Percentiles rank a stretch among this genome's conserved stretches.
phyloP scores from a whole-genome alignment of 495 filamentous ascomycete species.

The Penicillium coprophilum region DNA sequence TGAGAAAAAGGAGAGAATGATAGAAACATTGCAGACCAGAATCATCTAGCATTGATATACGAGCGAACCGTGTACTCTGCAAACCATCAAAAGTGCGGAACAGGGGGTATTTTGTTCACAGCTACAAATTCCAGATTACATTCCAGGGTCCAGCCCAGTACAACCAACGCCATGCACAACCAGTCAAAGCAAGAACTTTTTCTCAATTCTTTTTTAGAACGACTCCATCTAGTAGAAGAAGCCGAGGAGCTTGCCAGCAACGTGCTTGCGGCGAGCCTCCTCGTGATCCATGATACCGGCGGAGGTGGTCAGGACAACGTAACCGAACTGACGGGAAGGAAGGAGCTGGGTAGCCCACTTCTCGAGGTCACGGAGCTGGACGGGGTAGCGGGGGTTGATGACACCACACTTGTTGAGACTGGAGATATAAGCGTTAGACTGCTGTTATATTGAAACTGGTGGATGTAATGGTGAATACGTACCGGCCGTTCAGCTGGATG shows the following conservation, averaged over 20 bases:
- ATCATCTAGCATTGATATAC: conserved; percentile 26
- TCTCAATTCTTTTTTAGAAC: conserved; percentile 22
- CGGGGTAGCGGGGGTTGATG: conserved; percentile 98
- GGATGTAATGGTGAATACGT: conserved; percentile 12
- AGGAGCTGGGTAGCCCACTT: conserved; percentile 99
- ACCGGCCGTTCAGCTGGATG: conserved; percentile 87
- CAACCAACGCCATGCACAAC: conserved; percentile 21
- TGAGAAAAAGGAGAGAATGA: background rate
- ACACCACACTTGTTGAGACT: conserved; percentile 98
- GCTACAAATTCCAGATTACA: conserved; percentile 34
- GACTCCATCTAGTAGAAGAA: conserved; percentile 82
- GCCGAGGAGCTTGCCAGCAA: conserved; percentile 91
- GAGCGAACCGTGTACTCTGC: conserved; percentile 31
- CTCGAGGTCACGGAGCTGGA: conserved; percentile 94
- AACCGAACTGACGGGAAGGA: conserved; percentile 98
- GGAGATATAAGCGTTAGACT: conserved; percentile 3
- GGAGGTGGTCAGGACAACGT: conserved; percentile 96
- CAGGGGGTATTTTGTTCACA: conserved; percentile 27
- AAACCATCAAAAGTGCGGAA: conserved; percentile 27
- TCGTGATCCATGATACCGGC: conserved; percentile 99
- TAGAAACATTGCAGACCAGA: conserved; percentile 21
- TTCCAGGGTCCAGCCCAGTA: conserved; percentile 30
- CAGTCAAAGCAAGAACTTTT: conserved; percentile 39
- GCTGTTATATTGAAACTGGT: background rate
- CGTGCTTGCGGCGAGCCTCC: conserved; percentile 97